Base-by-base conservation (phyloP, 176 grass and related monocot species). In the Aegilops tauschii region DNA sequence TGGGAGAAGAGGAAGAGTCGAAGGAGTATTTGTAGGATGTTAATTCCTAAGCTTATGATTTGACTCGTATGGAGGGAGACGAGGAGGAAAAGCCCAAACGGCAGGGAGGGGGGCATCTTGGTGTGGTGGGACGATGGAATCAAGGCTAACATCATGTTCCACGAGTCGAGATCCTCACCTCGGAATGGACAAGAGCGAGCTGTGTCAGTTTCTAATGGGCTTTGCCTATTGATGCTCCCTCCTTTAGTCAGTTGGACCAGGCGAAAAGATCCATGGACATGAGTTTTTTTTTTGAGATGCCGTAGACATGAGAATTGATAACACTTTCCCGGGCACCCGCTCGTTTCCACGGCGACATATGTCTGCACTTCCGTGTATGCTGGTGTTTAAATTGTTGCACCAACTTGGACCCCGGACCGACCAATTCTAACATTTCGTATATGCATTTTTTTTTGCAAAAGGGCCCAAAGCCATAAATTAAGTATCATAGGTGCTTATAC, bases 101-200 rank as follows among this genome's bases (percentile, higher is more conserved):
- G 66, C 61, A 74, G 23, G 29, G 47, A 70, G 17, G 50, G 80
- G 72, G 82, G 79, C 88, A 90, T 91, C 76, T 86, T 62, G 59
- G 20, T 61, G 86, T 72, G 93, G 68, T 39, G 50, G 87, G 75
- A 49, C 65, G 9, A 39, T 28, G 85, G 91, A 90, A 93, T 90
- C 87, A 83, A 47, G 31, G n/a, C 67, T 29, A 65, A 85, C 80
- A 68, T 8, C 83, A 27, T 31, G 42, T 44, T 65, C 56, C n/a
- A 65, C 71, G 31, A 13, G 42, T 45, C 44, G 44, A 47, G 76
- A 74, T 32, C 36, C 12, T 85, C 30, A 17, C 30, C 20, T 73
- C 59, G 52, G 61, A 79, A 49, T 65, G 66, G 58, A 80, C 68
- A 21, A 81, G 31, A 36, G 10, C 3, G 56, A 8, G 14, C 5